phyloP scores from a whole-genome alignment of 1,139 yeast genomes.

The Kluyveromyces sp. region DNA sequence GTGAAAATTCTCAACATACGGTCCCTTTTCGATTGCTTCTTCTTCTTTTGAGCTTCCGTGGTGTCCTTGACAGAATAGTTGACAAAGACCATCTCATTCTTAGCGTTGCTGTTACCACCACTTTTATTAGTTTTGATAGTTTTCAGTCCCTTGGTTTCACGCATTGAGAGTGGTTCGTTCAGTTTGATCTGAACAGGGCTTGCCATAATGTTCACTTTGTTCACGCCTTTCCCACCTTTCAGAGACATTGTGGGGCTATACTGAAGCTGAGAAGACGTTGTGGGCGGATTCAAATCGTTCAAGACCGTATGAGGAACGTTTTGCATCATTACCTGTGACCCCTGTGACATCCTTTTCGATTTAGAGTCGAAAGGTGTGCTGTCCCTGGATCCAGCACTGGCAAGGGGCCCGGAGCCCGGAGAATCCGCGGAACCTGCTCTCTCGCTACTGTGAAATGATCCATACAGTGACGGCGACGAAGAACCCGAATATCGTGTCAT shows the following conservation, averaged over 20 bases:
- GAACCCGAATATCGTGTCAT: background rate
- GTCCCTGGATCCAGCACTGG: no score
- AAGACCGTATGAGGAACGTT: background rate
- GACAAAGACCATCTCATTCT: constrained; percentile 29
- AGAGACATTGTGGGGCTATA: constrained; percentile 9
- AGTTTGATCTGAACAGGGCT: constrained; percentile 29
- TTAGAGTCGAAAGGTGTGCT: background rate
- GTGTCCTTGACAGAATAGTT: constrained; percentile 31
- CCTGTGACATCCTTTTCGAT: background rate
- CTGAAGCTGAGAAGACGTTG: constrained; percentile 5
- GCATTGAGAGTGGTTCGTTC: constrained; percentile 19
- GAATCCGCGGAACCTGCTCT: no score
- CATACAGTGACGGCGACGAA: background rate
- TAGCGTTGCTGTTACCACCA: constrained; percentile 9
- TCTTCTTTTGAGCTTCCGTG: constrained; percentile 16
- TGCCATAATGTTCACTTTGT: constrained; percentile 17
- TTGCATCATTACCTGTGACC: background rate
- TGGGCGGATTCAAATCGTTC: constrained; percentile 6
- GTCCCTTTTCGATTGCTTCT: constrained; percentile 24
- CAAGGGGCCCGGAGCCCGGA: no score
- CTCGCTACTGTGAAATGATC: background rate
- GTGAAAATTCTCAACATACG: constrained; percentile 30
- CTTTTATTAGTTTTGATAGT: constrained; percentile 16
- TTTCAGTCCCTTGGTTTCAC: constrained; percentile 13
- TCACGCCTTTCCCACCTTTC: constrained; percentile 7